A percentile compares a stretch with the other conserved stretches of the same genome.
These are phyloP conservation scores for Populus ilicifolia DNA, from an alignment of 345 rosid species.

Conservation along the genomic window DNA sequence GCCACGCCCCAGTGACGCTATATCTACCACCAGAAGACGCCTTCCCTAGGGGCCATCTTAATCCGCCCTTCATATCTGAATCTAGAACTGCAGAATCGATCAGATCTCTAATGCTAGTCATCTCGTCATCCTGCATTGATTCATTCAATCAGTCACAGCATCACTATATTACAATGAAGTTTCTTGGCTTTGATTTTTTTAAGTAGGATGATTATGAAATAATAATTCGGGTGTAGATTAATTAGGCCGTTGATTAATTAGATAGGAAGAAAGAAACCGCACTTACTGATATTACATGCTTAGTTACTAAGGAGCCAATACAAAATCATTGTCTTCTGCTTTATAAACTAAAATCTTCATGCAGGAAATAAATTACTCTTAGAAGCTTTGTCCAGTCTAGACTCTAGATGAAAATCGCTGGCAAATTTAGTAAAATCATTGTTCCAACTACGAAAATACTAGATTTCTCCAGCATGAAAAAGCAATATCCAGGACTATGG, in stretches of 20 bases:
- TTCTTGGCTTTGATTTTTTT: neutral
- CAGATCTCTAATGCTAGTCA: constrained; percentile 36
- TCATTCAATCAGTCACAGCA: neutral
- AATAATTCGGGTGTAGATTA: no score
- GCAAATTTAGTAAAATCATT: neutral
- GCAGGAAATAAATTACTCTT: no score
- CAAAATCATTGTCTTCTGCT: no score
- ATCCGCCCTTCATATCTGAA: constrained; percentile 59
- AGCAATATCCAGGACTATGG: neutral
- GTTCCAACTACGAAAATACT: neutral
- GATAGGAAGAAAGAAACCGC: no score
- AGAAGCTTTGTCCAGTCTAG: no score
- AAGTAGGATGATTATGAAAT: neutral
- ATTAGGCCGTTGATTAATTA: no score
- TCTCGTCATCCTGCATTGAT: constrained; percentile 54
- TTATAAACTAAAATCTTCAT: no score
- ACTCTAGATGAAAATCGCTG: no score
- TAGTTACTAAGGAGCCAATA: no score
- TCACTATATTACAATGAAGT: neutral
- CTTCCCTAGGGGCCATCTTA: constrained; percentile 60
- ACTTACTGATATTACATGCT: no score
- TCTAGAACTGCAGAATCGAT: constrained; percentile 50
- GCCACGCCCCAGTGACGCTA: constrained; percentile 44
- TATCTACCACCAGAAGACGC: constrained; percentile 39
- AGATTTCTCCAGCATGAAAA: neutral